Conservation (phyloP, 2,329 filamentous ascomycete genomes). For the Fusarium armeniacum region DNA sequence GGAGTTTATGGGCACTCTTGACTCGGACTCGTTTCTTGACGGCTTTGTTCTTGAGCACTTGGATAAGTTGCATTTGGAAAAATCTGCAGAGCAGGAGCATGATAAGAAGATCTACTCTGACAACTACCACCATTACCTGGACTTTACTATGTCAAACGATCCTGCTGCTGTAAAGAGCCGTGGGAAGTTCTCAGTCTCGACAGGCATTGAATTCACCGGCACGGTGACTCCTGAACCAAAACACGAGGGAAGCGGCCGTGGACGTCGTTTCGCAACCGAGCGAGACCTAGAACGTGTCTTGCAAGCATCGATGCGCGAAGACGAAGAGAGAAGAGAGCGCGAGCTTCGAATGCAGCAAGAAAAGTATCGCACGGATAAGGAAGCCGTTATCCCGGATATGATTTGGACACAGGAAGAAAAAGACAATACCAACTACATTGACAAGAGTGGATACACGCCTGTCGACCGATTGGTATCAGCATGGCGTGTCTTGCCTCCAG, state of each 20-base stretch:
- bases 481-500: conserved; percentile 79
- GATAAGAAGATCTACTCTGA: conserved; percentile 60
- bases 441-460: conserved; percentile 74
- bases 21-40: conserved; percentile 58
- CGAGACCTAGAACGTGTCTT: conserved; percentile 80
- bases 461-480: conserved; percentile 76
- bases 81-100: conserved; percentile 56
- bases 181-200: conserved; percentile 64
- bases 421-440: conserved; percentile 70
- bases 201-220: conserved; percentile 53
- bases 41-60: conserved; percentile 64
- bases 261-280: conserved; percentile 76
- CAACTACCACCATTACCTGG: conserved; percentile 66
- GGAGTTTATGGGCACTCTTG: conserved; percentile 60
- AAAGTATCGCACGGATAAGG: conserved; percentile 80
- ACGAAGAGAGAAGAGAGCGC: conserved; percentile 78
- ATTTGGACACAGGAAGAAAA: conserved; percentile 73
- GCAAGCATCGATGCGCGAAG: conserved; percentile 78
- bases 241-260: conserved; percentile 67
- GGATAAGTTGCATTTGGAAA: conserved; percentile 57
- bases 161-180: conserved; percentile 68
- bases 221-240: conserved; percentile 66
- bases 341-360: conserved; percentile 75
- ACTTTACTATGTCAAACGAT: conserved; percentile 69
- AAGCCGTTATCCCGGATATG: conserved; percentile 80